phyloP scores from a whole-genome alignment of 2,329 filamentous ascomycete species.

The Exophiala mesophila region DNA sequence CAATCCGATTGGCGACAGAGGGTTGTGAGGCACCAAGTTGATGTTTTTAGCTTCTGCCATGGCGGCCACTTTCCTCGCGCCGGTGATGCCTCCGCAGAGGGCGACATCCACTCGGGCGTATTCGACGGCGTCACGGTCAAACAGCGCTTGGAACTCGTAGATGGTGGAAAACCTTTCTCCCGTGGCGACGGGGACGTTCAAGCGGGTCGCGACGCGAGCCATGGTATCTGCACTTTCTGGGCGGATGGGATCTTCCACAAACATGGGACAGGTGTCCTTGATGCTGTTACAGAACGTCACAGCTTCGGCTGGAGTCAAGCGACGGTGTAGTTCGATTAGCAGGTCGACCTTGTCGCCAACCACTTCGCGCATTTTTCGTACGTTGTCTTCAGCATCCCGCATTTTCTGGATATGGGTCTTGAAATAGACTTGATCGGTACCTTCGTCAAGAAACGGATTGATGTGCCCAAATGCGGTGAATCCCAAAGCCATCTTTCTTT shows the following conservation, averaged over 20 bases:
- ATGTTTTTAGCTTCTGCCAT: constrained; percentile 68
- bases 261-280: constrained; percentile 48
- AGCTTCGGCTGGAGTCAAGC: constrained; percentile 14
- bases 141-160: constrained; percentile 65
- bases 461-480: constrained; percentile 15
- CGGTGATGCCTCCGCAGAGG: constrained; percentile 64
- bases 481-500: constrained; percentile 9
- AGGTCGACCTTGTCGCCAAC: constrained; percentile 74
- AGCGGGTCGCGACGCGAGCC: constrained; percentile 51
- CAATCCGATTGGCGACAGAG: constrained; percentile 63
- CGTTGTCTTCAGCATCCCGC: constrained; percentile 72
- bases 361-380: constrained; percentile 71
- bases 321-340: constrained; percentile 57
- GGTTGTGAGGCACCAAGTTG: constrained; percentile 64
- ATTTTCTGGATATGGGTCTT: constrained; percentile 55
- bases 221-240: constrained; percentile 61
- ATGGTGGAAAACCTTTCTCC: constrained; percentile 64
- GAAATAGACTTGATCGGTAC: constrained; percentile 47
- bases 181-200: constrained; percentile 60
- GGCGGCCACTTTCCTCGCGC: constrained; percentile 59
- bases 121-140: constrained; percentile 60
- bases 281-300: constrained; percentile 51
- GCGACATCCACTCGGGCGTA: constrained; percentile 65
- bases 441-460: constrained; percentile 33
- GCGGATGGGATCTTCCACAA: constrained; percentile 66